Conservation (phyloP, 768 basidiomycete species). For the Lactifluus hygrophoroides region DNA sequence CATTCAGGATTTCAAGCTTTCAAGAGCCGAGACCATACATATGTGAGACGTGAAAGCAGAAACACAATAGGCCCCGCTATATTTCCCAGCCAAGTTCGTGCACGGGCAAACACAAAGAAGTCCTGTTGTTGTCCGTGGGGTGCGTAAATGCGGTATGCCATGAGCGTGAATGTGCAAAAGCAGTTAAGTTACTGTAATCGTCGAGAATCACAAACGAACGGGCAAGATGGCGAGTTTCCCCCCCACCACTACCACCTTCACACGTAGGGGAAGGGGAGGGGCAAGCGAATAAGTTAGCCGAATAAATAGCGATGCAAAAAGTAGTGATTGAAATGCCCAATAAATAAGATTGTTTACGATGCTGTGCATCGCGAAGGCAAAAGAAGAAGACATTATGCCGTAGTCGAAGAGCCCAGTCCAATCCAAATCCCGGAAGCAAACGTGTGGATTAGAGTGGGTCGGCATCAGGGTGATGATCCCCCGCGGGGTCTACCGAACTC, state of each 20-base stretch:
- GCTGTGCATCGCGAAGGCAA: constrained; percentile 4
- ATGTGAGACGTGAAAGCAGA: background rate
- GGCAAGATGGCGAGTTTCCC: background rate
- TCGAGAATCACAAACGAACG: constrained; percentile 7
- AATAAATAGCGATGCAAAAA: constrained; percentile 17
- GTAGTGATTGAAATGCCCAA: constrained; percentile 8
- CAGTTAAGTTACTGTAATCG: background rate
- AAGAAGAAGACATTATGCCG: constrained; percentile 12
- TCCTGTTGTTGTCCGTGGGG: background rate
- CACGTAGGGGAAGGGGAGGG: background rate
- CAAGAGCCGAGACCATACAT: background rate
- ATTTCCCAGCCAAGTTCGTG: background rate
- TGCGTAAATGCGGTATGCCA: background rate
- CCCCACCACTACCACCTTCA: background rate
- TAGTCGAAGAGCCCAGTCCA: background rate
- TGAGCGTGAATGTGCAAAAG: background rate
- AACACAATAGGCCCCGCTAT: background rate
- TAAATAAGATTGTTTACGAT: constrained; percentile 11
- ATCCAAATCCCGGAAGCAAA: background rate
- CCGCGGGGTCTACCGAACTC: constrained; percentile 1
- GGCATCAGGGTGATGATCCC: background rate
- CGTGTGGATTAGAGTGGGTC: background rate
- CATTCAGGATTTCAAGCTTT: background rate
- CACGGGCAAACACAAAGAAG: background rate
- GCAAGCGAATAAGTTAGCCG: constrained; percentile 14